Base-by-base conservation (phyloP, 345 rosid species). In the Orychophragmus violaceus region DNA sequence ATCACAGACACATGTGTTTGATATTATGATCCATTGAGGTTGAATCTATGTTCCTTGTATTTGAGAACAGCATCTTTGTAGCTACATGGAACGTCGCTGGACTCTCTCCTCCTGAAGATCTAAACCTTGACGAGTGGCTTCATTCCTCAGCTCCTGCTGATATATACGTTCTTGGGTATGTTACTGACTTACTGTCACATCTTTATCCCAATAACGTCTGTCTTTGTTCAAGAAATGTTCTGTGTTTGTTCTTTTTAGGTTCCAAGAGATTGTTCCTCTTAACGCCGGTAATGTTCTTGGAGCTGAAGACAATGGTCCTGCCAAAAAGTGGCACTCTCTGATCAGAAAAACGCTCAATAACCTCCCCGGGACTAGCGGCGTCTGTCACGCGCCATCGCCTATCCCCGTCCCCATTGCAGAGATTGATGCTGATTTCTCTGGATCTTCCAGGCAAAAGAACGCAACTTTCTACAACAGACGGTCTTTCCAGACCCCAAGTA, bases 71-170 rank as follows among this genome's bases (percentile, higher is more conserved):
- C 60, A 74, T 94, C 77, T 94, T 94, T 54, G 94, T 85, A 51
- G 95, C 89, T 71, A 82, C 96, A 30, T 94, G 99, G 99, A 94
- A 94, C 77, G 99, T 94, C 17, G 99, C 86, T 32, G 99, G 97
- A 76, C 90, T 88, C 80, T 84, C 99, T 21, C 99, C 97, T 44
- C 83, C 89, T 1, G 75, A 82, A 33, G 86, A 94, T 75, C 78
- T 94, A 81, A 88, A 84, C 81, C 85, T 90, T 1, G 93, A 90
- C 14, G 97, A 94, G 46, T 94, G 96, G 99, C 90, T 94, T 74
- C 99, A 87, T 55, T 81, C 97, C 5, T 81, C 99, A n/a, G 85
- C 96, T 61, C 91, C 99, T 32, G 99, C 97, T 9, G 99, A 94
- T 74, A 90, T 94, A 59, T 94, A 94, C 56, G 96, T 94, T 23